These are phyloP conservation scores for Ophiostoma tasmaniense DNA, from an alignment of 2,329 filamentous ascomycete genomes.

Conservation along the genomic window DNA sequence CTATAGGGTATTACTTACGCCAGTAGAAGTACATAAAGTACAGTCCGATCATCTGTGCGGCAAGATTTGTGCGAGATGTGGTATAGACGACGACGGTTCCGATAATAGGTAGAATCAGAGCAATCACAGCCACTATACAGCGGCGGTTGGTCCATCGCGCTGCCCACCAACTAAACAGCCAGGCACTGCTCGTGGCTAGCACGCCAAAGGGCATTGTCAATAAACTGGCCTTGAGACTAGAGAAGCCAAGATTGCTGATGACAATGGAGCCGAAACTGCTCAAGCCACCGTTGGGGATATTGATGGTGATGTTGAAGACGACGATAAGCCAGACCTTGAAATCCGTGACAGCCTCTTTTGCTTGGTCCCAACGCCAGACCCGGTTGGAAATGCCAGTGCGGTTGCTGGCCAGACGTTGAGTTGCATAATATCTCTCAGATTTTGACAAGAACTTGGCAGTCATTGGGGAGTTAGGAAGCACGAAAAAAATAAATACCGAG, in stretches of 20 bases:
- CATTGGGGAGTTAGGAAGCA: constrained; percentile 6
- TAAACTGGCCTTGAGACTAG: constrained; percentile 43
- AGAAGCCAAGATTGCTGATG: constrained; percentile 7
- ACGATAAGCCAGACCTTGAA: constrained; percentile 5
- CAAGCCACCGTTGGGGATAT: constrained; percentile 8
- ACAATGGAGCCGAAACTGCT: constrained; percentile 5
- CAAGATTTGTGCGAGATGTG: constrained; percentile 22
- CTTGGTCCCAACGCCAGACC: constrained; percentile 9
- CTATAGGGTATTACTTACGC: constrained; percentile 16
- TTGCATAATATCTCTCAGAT: neutral
- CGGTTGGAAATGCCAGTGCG: constrained; percentile 6
- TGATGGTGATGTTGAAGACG: neutral
- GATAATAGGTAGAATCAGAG: constrained; percentile 30
- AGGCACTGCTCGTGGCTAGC: constrained; percentile 42
- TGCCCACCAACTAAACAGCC: constrained; percentile 43
- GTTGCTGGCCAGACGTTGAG: constrained; percentile 2
- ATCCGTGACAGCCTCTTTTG: neutral
- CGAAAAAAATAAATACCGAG: neutral
- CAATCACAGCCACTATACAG: constrained; percentile 33
- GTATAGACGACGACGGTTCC: constrained; percentile 26
- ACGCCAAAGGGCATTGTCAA: constrained; percentile 29
- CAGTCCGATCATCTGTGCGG: constrained; percentile 32
- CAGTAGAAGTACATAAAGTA: constrained; percentile 22
- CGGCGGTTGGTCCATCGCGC: constrained; percentile 37
- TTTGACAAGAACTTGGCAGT: constrained; percentile 3